Evolutionary conservation across 2,329 filamentous ascomycete species (phyloP), one percentile per base, ranked within the genome.

Genomic region (Apiospora sp.): DNA sequence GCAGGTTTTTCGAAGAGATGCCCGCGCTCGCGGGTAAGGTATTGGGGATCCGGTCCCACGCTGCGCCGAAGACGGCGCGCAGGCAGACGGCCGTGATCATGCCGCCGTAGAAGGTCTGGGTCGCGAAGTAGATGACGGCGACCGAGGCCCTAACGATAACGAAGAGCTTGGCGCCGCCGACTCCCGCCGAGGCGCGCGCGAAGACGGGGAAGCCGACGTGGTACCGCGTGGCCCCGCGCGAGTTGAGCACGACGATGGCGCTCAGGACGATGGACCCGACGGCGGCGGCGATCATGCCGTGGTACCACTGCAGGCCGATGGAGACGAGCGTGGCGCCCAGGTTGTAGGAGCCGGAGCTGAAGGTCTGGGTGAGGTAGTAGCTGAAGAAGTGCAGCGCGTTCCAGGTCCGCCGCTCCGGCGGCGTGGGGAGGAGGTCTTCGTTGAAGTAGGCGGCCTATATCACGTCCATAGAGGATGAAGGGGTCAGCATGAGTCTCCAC

Each of bases 1-100:
- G 76, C 82, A 89, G 84, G 19, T 85, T 85, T 72, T 86, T 84
- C 1, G 86, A 86, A 4, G 84, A 84, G 61, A 88, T 87, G 24
- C 86, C 87, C 41, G 87, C 83, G 13, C 78, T 80, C 4, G 79
- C 80, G 0, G 86, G 85, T 0, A 89, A 83, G 19, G 82, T 81
- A 74, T 89, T 89, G 7, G 83, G 81, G 44, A 89, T 80, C 49
- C 80, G 78, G 0, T 81, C 72, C 82, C 83, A 85, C 1, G 75
- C 75, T 27, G 77, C 75, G 0, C 83, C 84, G 54, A 83, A 84
- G 48, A 84, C 79, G 73, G 81, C 81, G 27, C 82, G 79, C 14
- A 85, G 76, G 58, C 81, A 78, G 1, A 83, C 80, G 30, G 76
- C 74, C 0, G 75, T 77, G 70, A 84, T 73, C 48, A 82, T 79